phyloP scores from a whole-genome alignment of 2,329 filamentous ascomycete species.

The Helotiales sp. region DNA sequence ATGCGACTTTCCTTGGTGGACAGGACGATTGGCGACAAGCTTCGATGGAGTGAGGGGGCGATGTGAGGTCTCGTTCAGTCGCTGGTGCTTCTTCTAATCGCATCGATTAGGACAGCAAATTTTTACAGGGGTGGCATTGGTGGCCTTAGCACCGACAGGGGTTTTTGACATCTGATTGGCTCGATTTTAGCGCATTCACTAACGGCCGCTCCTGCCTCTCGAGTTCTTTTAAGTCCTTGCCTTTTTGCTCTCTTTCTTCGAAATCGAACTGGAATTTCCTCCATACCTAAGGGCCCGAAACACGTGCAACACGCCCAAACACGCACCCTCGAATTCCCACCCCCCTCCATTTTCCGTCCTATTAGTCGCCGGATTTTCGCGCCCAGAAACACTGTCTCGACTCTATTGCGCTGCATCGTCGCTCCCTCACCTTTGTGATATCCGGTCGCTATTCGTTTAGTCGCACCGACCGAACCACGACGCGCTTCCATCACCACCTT shows the following conservation, averaged over 20 bases:
- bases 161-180: too few relatives aligned
- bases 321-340: not conserved
- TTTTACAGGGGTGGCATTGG: not conserved
- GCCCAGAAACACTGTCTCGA: not conserved
- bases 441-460: conserved; percentile 31
- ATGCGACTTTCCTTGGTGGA: not conserved
- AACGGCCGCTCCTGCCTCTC: too few relatives aligned
- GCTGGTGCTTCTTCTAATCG: not conserved
- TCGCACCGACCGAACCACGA: conserved; percentile 20
- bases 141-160: too few relatives aligned
- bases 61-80: not conserved
- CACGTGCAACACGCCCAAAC: not conserved
- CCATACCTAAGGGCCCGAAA: too few relatives aligned
- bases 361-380: not conserved
- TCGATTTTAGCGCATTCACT: too few relatives aligned
- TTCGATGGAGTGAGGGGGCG: not conserved
- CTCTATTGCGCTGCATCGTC: not conserved
- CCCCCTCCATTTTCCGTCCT: not conserved
- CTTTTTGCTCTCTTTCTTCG: too few relatives aligned
- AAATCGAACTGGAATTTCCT: too few relatives aligned
- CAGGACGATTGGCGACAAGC: not conserved
- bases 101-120: not conserved
- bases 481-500: conserved; percentile 11
- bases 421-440: not conserved
- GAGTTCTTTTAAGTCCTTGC: too few relatives aligned